Evolutionary conservation across 1,139 yeast species (phyloP), one percentile per base, ranked within the genome.

Genomic region (Yamadazyma dendronema): DNA sequence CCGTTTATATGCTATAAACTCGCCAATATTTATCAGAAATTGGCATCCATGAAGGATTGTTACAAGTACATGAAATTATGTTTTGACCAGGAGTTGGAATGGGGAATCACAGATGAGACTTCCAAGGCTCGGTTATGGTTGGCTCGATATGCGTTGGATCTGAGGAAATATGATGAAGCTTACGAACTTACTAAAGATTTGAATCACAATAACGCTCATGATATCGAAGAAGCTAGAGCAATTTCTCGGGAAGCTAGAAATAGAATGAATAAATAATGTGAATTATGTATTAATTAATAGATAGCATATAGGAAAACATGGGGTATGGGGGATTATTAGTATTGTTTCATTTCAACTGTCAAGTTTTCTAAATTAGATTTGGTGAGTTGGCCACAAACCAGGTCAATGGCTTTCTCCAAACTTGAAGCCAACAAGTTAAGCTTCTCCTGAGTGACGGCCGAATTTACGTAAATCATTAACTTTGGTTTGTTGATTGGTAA

Each of bases 61-160:
- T 72, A 72, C 41, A 68, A 65, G 35, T 84, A 77, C 52, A 88
- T 89, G 95, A 73, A 74, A 45, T 61, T 78, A 33, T 86, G 96
- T 55, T 74, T 84, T 30, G 79, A 77, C 16, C 85, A 80, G 49
- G 92, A 84, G 42, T 56, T 62, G 12, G 77, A 74, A 37, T 81
- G 81, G 60, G 92, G 88, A 1, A 71, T 76, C 3, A 78, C 81
- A 15, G 92, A 85, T 48, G 94, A 88, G 49, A 82, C 88, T 0
- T 75, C 87, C 9, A 84, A 81, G 52, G 95, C 97, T 0, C 67
- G 94, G 33, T 65, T 90, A 42, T 90, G 97, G 97, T 64, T 90
- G 23, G 96, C 97, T 1, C 73, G 81, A 42, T 66, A 74, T 50
- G 92, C 89, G 29, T 61, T 82, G 46, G 69, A 68, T 14, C 62